These are phyloP conservation scores for Nicotiana paniculata DNA, from an alignment of 257 asterid species.

Conservation along the genomic window DNA sequence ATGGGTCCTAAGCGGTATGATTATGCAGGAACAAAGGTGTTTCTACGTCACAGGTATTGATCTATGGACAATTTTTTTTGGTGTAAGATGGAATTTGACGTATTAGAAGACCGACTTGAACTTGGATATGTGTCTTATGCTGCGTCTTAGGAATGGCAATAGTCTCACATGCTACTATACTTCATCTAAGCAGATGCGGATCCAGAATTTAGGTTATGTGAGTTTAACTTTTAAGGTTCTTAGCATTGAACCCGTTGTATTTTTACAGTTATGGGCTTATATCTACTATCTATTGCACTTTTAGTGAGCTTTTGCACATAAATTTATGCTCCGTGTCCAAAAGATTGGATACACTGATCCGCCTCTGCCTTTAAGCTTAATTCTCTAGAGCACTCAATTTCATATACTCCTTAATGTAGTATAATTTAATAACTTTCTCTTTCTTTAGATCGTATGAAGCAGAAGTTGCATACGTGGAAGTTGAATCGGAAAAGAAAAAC, in stretches of 20 bases:
- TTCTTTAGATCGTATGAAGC: constrained; percentile 78
- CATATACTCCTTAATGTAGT: not conserved
- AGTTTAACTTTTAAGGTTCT: too few relatives aligned
- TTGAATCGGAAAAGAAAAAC: constrained; percentile 41
- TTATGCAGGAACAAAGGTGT: constrained; percentile 96
- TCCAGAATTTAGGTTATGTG: too few relatives aligned
- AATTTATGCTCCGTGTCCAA: too few relatives aligned
- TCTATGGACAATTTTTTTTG: not conserved
- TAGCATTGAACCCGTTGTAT: too few relatives aligned
- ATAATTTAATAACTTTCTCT: not conserved
- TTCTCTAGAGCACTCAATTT: not conserved
- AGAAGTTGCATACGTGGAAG: constrained; percentile 76
- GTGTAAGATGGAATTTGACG: not conserved
- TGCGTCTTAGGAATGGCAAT: not conserved
- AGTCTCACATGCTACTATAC: not conserved
- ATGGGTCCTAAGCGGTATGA: constrained; percentile 97
- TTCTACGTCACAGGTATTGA: constrained; percentile 85
- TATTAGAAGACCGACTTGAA: not conserved
- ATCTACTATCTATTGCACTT: too few relatives aligned
- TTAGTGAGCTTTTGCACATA: too few relatives aligned
- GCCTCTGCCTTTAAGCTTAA: not conserved
- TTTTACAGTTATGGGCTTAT: too few relatives aligned
- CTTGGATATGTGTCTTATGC: not conserved
- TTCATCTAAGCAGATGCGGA: not conserved
- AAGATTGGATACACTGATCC: too few relatives aligned